A percentile compares a stretch with the other conserved stretches of the same genome.
Evolutionary conservation across 75 land plant genomes (phyloP).

Genomic region (Cupressus sempervirens): DNA sequence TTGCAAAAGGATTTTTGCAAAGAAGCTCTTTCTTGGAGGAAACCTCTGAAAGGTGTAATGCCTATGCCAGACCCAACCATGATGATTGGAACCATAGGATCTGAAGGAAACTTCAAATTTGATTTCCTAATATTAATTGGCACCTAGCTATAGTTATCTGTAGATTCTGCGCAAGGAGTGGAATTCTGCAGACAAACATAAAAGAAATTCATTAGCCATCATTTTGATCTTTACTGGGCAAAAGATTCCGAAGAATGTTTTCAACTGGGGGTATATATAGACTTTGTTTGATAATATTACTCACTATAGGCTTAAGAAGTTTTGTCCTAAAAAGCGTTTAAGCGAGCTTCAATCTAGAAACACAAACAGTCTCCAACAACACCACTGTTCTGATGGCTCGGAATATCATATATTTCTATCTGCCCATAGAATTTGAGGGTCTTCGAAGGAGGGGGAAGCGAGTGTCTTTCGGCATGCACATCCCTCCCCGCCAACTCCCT

Average conservation of each 20-base stretch:
- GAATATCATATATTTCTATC: no score
- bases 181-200: constrained; percentile 2
- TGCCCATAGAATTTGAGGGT: no score
- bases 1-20: constrained; percentile 17
- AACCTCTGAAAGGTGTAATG: constrained; percentile 58
- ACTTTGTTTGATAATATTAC: constrained; percentile 4
- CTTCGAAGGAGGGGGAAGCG: no score
- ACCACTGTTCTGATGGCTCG: no score
- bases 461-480: no score
- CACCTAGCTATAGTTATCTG: constrained; percentile 24
- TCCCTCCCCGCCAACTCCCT: no score
- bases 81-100: constrained; percentile 37
- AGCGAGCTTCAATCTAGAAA: no score
- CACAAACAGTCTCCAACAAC: no score
- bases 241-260: background rate
- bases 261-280: background rate
- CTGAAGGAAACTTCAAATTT: constrained; percentile 47
- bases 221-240: background rate
- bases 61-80: constrained; percentile 67
- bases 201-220: background rate
- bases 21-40: constrained; percentile 48
- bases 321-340: no score
- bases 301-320: no score
- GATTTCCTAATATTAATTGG: constrained; percentile 52
- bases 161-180: background rate